Evolutionary conservation across 2,329 filamentous ascomycete species (phyloP).

Genomic region (Pseudogymnoascus verrucosus): DNA sequence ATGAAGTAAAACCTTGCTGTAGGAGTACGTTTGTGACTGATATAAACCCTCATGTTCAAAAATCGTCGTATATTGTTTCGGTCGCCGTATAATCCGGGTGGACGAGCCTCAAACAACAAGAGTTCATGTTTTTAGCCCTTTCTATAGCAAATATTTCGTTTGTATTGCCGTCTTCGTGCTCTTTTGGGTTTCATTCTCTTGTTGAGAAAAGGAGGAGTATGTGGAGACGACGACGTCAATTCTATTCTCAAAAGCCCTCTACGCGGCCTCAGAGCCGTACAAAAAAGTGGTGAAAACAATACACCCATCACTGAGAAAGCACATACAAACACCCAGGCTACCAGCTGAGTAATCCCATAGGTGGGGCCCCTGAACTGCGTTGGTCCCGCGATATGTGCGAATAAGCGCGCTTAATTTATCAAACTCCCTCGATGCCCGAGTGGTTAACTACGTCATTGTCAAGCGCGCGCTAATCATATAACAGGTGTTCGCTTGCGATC

Average conservation of each 20-base stretch:
- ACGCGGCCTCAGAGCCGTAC: background rate
- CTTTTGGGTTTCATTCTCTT: background rate
- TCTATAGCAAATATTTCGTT: too few species aligned
- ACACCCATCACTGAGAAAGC: background rate
- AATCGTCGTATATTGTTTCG: too few species aligned
- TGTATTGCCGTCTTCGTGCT: too few species aligned
- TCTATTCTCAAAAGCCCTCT: background rate
- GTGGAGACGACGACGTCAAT: background rate
- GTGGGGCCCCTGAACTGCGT: background rate
- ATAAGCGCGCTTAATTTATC: background rate
- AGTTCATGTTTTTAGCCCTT: too few species aligned
- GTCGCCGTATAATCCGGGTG: too few species aligned
- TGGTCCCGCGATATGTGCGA: background rate
- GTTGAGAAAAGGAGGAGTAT: background rate
- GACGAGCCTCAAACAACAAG: too few species aligned
- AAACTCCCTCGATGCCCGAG: background rate
- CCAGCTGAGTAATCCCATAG: background rate
- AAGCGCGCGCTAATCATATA: background rate
- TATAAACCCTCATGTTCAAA: background rate
- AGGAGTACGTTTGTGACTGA: background rate
- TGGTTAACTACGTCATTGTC: constrained; percentile 7
- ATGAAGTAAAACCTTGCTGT: background rate
- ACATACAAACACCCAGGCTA: background rate
- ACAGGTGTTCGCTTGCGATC: background rate
- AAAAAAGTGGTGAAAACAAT: background rate